phyloP scores from a whole-genome alignment of 2,329 filamentous ascomycete species.

The Fusarium sp. region DNA sequence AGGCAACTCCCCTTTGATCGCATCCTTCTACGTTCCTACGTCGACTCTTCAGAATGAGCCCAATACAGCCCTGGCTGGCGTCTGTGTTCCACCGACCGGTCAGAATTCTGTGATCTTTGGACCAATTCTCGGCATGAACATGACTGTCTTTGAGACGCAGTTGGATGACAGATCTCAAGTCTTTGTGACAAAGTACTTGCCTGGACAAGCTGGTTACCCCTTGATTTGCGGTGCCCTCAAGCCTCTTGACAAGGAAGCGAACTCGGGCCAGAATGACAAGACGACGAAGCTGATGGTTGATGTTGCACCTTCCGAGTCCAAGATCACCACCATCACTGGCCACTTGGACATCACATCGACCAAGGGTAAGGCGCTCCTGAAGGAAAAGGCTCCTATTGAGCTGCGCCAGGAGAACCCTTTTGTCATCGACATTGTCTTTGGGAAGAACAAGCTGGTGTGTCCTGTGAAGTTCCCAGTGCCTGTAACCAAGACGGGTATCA shows the following conservation, averaged over 20 bases:
- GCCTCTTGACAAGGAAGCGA: constrained; percentile 31
- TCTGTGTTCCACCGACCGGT: constrained; percentile 46
- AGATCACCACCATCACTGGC: constrained; percentile 53
- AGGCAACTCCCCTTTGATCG: constrained; percentile 54
- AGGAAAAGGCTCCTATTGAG: constrained; percentile 52
- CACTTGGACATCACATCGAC: constrained; percentile 54
- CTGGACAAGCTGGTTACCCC: constrained; percentile 49
- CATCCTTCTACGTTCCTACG: constrained; percentile 56
- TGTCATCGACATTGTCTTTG: constrained; percentile 56
- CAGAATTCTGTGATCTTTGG: constrained; percentile 42
- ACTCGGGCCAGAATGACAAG: constrained; percentile 34
- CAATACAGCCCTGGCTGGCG: constrained; percentile 45
- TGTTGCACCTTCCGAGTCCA: constrained; percentile 44
- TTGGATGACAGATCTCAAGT: constrained; percentile 47
- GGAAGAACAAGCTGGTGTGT: constrained; percentile 44
- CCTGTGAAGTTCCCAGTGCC: constrained; percentile 56
- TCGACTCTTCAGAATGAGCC: constrained; percentile 50
- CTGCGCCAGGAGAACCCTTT: constrained; percentile 55
- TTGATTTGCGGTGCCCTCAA: constrained; percentile 40
- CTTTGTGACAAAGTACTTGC: constrained; percentile 53
- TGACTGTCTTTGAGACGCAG: constrained; percentile 49
- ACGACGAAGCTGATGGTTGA: constrained; percentile 46
- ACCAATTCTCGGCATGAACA: constrained; percentile 39
- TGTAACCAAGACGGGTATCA: constrained; percentile 50
- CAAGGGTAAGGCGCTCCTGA: constrained; percentile 51